Evolutionary conservation across 768 basidiomycete species (phyloP).

Genomic region (Candolleomyces aberdarensis): DNA sequence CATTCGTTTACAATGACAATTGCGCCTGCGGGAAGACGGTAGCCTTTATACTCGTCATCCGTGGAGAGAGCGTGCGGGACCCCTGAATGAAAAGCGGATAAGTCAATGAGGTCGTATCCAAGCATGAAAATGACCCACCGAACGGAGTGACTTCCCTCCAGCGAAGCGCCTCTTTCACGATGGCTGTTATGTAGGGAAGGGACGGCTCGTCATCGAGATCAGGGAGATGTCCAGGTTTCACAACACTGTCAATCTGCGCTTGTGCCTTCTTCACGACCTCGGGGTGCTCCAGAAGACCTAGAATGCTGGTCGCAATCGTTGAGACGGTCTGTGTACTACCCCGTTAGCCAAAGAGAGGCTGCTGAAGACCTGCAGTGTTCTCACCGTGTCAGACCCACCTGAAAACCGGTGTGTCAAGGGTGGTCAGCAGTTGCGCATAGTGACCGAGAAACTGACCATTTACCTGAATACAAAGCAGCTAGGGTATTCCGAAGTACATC

Average conservation of each 20-base stretch:
- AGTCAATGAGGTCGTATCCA: no score
- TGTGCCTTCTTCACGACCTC: constrained; percentile 28
- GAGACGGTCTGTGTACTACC: neutral
- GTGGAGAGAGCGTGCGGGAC: constrained; percentile 18
- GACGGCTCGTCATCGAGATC: constrained; percentile 23
- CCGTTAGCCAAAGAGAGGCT: neutral
- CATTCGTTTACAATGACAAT: constrained; percentile 30
- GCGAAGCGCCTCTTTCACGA: constrained; percentile 26
- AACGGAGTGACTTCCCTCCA: constrained; percentile 24
- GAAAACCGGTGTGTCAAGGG: neutral
- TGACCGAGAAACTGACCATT: neutral
- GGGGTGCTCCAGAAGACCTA: constrained; percentile 10
- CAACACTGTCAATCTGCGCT: constrained; percentile 29
- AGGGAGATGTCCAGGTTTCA: constrained; percentile 29
- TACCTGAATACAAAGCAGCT: constrained; percentile 20
- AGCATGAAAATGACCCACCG: constrained; percentile 9
- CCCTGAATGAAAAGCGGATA: constrained; percentile 4
- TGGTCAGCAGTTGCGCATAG: neutral
- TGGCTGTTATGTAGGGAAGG: constrained; percentile 31
- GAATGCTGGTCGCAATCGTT: constrained; percentile 9
- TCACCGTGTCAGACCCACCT: constrained; percentile 21
- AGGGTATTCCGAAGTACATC: constrained; percentile 19
- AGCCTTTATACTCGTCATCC: constrained; percentile 30
- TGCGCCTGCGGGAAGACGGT: constrained; percentile 28
- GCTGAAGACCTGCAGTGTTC: neutral